phyloP scores from a whole-genome alignment of 208 protist species.

The Trypanosoma brucei region DNA sequence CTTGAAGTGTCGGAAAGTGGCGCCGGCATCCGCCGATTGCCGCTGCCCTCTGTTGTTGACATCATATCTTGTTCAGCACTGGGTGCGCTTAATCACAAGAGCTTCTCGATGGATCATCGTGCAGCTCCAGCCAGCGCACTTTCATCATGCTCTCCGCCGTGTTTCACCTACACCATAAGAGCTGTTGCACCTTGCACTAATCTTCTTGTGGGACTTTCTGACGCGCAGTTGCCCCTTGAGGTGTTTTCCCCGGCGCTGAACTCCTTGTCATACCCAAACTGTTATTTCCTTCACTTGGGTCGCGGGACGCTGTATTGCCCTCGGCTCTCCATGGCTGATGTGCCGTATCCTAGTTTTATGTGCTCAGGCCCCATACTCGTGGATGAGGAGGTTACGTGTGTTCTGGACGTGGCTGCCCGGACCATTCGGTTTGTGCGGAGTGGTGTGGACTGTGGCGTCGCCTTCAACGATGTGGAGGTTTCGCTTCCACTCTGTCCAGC shows the following conservation, averaged over 20 bases:
- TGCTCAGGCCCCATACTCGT: conserved; percentile 8
- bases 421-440: conserved; percentile 38
- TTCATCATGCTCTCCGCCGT: conserved; percentile 3
- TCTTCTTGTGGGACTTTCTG: conserved; percentile 44
- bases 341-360: conserved; percentile 5
- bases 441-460: conserved; percentile 45
- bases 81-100: conserved; percentile 32
- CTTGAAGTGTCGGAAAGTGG: conserved; percentile 15
- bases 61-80: conserved; percentile 29
- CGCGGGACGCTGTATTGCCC: conserved; percentile 32
- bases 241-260: conserved; percentile 39
- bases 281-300: conserved; percentile 43
- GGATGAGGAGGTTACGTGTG: conserved; percentile 46
- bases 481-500: conserved; percentile 42
- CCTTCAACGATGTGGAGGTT: conserved; percentile 30
- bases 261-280: conserved; percentile 36
- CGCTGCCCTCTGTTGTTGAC: conserved; percentile 19
- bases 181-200: conserved; percentile 10
- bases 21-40: conserved; percentile 13
- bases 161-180: not conserved
- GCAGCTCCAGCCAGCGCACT: not conserved
- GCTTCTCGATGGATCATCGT: conserved; percentile 6
- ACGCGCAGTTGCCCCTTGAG: conserved; percentile 46
- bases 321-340: conserved; percentile 23
- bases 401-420: conserved; percentile 19